phyloP scores from a whole-genome alignment of 2,329 filamentous ascomycete species.

The Fusarium azukiicola region DNA sequence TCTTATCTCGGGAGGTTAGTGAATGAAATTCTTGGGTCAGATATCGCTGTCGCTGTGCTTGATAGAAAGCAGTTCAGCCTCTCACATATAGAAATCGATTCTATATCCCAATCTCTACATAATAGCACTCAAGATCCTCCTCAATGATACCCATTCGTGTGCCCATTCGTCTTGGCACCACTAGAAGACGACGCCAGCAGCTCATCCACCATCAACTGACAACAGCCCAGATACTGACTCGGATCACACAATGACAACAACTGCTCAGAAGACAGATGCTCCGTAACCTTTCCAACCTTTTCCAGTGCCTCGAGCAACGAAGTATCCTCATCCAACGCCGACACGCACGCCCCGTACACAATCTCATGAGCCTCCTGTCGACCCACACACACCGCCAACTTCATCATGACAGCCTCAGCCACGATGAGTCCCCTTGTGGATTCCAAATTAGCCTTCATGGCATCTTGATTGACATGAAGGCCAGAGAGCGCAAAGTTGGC shows the following conservation, averaged over 20 bases:
- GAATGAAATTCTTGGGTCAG: not conserved
- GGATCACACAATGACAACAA: constrained; percentile 36
- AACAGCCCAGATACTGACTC: constrained; percentile 42
- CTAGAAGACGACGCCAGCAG: constrained; percentile 18
- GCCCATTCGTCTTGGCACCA: not conserved
- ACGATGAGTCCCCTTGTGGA: constrained; percentile 76
- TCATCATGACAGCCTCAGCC: constrained; percentile 80
- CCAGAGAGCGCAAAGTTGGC: constrained; percentile 75
- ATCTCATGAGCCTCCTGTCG: constrained; percentile 77
- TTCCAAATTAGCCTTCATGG: constrained; percentile 74
- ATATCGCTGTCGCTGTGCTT: not conserved
- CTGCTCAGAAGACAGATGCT: constrained; percentile 21
- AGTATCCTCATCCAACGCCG: constrained; percentile 24
- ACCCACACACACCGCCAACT: constrained; percentile 72
- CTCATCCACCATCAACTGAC: constrained; percentile 44
- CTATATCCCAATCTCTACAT: not conserved
- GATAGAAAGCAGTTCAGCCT: too few relatives aligned
- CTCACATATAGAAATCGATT: not conserved
- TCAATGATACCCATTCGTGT: constrained; percentile 8
- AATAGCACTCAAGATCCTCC: not conserved
- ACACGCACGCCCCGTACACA: constrained; percentile 73
- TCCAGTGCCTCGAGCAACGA: constrained; percentile 32
- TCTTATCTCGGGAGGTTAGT: not conserved
- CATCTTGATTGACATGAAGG: constrained; percentile 71
- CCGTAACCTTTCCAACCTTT: constrained; percentile 18